Conservation (phyloP, 441 rosid genomes). For the Brassica hybrid region DNA sequence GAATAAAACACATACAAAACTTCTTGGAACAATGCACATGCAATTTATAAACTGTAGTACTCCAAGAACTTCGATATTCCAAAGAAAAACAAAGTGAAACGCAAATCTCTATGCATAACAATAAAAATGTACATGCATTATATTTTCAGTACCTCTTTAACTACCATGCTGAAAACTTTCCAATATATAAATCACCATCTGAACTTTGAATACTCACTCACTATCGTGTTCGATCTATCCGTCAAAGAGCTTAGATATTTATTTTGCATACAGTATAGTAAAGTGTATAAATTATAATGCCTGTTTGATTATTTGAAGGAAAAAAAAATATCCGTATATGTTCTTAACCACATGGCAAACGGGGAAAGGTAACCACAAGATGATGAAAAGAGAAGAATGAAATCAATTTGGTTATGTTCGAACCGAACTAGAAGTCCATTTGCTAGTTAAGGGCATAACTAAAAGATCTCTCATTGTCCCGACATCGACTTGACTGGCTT, state of each 20-base stretch:
- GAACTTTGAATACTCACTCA: background rate
- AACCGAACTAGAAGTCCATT: constrained; percentile 35
- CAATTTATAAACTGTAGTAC: background rate
- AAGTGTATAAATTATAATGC: background rate
- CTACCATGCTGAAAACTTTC: background rate
- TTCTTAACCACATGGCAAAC: constrained; percentile 10
- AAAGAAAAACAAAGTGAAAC: background rate
- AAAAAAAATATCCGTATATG: background rate
- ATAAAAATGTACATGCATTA: background rate
- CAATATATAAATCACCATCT: background rate
- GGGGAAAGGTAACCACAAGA: constrained; percentile 10
- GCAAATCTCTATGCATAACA: background rate
- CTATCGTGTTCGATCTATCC: background rate
- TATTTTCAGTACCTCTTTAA: background rate
- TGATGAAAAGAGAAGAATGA: constrained; percentile 17
- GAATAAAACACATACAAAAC: background rate
- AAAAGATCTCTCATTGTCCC: constrained; percentile 18
- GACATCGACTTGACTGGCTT: constrained; percentile 35
- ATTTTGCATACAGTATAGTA: background rate
- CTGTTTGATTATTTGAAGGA: no score
- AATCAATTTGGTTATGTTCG: constrained; percentile 18
- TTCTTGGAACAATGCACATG: background rate
- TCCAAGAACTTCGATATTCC: background rate
- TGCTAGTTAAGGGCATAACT: constrained; percentile 23
- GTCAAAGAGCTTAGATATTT: background rate